phyloP scores from a whole-genome alignment of 306 rosid species.

The Mimosa pudica region DNA sequence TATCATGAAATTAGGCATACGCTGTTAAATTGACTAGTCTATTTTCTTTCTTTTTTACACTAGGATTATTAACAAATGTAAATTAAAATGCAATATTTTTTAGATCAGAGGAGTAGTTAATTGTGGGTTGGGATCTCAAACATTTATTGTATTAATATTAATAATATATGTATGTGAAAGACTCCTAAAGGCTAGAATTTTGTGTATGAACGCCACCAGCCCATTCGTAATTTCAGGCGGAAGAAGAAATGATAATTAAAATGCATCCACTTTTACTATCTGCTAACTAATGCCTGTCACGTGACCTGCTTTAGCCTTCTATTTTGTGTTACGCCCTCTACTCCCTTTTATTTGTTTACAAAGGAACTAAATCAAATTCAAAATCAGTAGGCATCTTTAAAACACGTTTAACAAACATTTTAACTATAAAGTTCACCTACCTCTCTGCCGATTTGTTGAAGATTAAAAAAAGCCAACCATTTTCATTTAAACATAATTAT shows the following conservation, averaged over 20 bases:
- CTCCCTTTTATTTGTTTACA: not conserved
- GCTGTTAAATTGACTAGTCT: not conserved
- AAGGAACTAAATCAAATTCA: no score
- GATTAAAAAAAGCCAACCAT: no score
- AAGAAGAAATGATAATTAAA: conserved; percentile 15
- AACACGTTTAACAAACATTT: no score
- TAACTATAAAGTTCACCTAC: no score
- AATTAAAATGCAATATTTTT: no score
- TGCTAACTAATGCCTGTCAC: conserved; percentile 27
- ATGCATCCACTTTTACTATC: conserved; percentile 15
- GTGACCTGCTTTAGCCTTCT: conserved; percentile 5
- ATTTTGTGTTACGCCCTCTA: not conserved
- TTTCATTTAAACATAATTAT: no score
- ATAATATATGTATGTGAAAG: not conserved
- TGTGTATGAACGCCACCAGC: conserved; percentile 35
- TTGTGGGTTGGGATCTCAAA: not conserved
- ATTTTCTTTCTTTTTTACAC: not conserved
- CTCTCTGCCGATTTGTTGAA: no score
- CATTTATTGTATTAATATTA: not conserved
- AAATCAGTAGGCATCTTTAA: no score
- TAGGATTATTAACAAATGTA: not conserved
- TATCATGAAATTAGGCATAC: no score
- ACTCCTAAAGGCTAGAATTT: not conserved
- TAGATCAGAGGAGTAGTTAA: not conserved
- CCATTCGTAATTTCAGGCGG: conserved; percentile 2